Evolutionary conservation across 768 basidiomycete genomes (phyloP).

Genomic region (Rhodotorula graminis): DNA sequence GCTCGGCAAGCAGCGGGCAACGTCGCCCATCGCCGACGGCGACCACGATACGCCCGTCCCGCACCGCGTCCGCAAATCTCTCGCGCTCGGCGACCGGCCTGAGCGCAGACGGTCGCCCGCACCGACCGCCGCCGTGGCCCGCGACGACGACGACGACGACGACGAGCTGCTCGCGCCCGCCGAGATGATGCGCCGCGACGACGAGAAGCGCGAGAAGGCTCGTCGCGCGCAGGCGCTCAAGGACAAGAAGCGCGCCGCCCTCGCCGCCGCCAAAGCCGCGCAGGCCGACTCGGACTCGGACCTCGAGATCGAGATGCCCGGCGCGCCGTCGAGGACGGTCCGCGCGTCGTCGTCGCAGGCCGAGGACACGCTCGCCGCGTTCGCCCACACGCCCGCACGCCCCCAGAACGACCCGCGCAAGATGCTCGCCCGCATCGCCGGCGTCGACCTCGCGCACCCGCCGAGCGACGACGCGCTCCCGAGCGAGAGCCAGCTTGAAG

Average conservation of each 20-base stretch:
- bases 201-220: conserved; percentile 7
- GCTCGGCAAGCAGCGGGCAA: conserved; percentile 14
- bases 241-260: not conserved
- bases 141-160: not conserved
- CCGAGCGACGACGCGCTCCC: conserved; percentile 6
- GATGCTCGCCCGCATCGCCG: not conserved
- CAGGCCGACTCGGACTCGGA: conserved; percentile 25
- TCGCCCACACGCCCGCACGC: not conserved
- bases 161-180: conserved; percentile 16
- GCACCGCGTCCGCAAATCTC: not conserved
- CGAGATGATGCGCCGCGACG: not conserved
- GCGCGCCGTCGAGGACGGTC: too few relatives aligned
- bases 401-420: not conserved
- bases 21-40: conserved; percentile 11
- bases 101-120: not conserved
- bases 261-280: not conserved
- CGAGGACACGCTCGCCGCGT: not conserved
- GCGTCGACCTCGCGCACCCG: conserved; percentile 8
- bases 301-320: conserved; percentile 20
- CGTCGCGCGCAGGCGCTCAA: not conserved
- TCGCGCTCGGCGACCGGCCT: not conserved
- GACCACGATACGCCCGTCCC: conserved; percentile 5
- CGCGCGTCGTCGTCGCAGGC: not conserved
- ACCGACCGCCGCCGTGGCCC: too few relatives aligned
- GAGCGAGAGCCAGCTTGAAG: conserved; percentile 27